Evolutionary conservation across 2,329 filamentous ascomycete genomes (phyloP), one percentile per base, ranked within the genome.

Genomic region (Domatiomyces globalis): DNA sequence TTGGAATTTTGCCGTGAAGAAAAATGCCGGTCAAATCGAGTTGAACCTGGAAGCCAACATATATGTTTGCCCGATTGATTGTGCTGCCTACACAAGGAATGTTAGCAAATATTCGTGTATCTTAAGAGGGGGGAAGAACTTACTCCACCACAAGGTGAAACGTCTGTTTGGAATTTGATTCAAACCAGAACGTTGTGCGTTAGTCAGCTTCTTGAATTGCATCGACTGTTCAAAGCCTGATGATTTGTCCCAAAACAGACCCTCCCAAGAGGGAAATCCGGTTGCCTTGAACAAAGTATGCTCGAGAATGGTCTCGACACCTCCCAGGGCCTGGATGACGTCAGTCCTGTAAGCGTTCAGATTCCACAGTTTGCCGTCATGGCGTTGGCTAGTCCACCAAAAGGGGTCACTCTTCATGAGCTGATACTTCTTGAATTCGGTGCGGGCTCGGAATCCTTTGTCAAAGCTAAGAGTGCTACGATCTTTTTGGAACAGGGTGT

Each of bases 141-240:
- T 33, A 52, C 46, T 92, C 92, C 92, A 98, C 92, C 92, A 98
- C 0, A 98, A 72, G 0, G 92, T 96, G 69, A 98, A 98, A 1
- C 92, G 87, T 79, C 92, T 87, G 66, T 98, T 98, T 0, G 92
- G 92, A 65, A 98, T 98, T 65, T 98, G 92, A 66, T 95, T 96
- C 27, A 98, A 69, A 87, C 92, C 92, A 18, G 87, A 94, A 61
- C 92, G 79, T 67, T 98, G 92, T 0, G 92, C 92, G 62, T 98
- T 98, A 0, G 92, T 98, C 54, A 98, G 73, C 68, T 98, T 98
- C 71, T 98, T 98, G 76, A 95, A 98, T 59, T 96, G 95, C 92
- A 98, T 96, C 0, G 68, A 73, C 54, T 71, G 69, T 59, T 71
- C 68, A 53, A 81, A 81, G 57, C 77, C 76, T 4, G 43, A 45